Evolutionary conservation across 1,139 yeast genomes (phyloP), one percentile per base, ranked within the genome.

Genomic region (Magnusiomyces clavatus): DNA sequence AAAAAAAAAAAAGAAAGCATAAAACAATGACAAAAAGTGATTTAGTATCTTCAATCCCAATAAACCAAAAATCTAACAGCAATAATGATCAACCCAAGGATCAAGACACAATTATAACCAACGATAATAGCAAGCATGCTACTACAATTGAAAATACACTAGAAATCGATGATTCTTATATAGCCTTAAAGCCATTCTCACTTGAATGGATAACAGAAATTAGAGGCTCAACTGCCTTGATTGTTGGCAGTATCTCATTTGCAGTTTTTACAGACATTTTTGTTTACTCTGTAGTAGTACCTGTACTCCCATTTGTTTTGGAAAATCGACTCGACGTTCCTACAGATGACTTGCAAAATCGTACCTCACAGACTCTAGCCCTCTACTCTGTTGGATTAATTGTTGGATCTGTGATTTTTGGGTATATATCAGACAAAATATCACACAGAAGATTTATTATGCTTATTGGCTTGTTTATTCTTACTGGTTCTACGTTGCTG

Each of bases 231-330:
- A 56, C 55, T 43, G 36, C 51, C 13, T 55, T 61, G 43, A 65
- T 68, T 46, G 58, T 65, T 43, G 35, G 52, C 20, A 62, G 70
- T 1, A 58, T 68, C 39, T 57, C 65, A 2, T 49, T 66, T 45
- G 70, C 71, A 1, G 60, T 63, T 5, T 68, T 68, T 55, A 63
- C 69, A 3, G 71, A 68, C 51, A 56, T 64, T 2, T 67, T 68
- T 48, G 57, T 68, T 31, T 68, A 68, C 53, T 60, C 68, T 29
- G 55, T 67, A 19, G 59, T 69, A 36, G 62, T 68, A 6, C 73
- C 73, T 1, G 65, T 69, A 4, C 57, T 68, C 8, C 72, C 73
- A 8, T 68, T 59, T 55, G 69, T 69, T 11, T 60, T 69, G 29
- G 58, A 53, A 17, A 24, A 52, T 4, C 62, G 65, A 6, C 59